Percentiles rank a stretch among this genome's conserved stretches.
phyloP scores from a whole-genome alignment of 108 stramenopile species.

The Stephanodiscus minutulus region DNA sequence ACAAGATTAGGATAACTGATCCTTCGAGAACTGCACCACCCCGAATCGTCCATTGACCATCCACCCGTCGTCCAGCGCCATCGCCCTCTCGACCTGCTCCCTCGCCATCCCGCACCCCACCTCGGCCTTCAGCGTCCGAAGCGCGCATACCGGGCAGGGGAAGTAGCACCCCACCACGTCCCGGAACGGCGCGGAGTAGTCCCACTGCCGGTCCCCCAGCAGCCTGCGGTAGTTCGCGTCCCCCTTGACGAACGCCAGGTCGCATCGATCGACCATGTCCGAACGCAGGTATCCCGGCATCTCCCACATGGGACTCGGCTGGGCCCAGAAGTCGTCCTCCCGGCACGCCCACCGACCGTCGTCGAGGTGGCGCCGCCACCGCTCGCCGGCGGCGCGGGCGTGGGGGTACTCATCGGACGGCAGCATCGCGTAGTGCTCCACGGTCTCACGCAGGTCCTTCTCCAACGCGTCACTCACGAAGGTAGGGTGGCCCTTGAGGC shows the following conservation, averaged over 20 bases:
- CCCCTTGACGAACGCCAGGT: conserved; percentile 94
- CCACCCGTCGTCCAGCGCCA: conserved; percentile 73
- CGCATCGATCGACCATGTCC: conserved; percentile 63
- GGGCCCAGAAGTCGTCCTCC: conserved; percentile 93
- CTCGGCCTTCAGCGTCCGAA: conserved; percentile 95
- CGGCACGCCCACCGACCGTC: conserved; percentile 85
- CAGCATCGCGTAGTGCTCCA: conserved; percentile 68
- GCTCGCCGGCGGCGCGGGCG: conserved; percentile 68
- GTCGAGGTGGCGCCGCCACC: conserved; percentile 71
- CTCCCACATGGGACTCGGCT: conserved; percentile 93
- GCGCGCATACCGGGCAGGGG: conserved; percentile 88
- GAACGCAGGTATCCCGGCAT: conserved; percentile 77
- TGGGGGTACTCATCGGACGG: conserved; percentile 56
- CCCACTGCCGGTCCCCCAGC: conserved; percentile 90
- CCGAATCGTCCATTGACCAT: conserved; percentile 89
- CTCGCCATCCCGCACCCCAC: conserved; percentile 89
- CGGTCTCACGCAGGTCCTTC: conserved; percentile 83
- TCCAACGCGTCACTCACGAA: conserved; percentile 96
- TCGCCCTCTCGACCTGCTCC: conserved; percentile 72
- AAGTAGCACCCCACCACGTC: conserved; percentile 92
- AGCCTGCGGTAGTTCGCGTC: conserved; percentile 96
- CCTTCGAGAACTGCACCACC: conserved; percentile 74
- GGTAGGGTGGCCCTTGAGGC: conserved; percentile 95
- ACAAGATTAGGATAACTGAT: background rate
- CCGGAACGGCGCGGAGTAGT: conserved; percentile 81